Percentiles rank a stretch among this genome's conserved stretches.
These are phyloP conservation scores for Cadophora gregata DNA, from an alignment of 2,329 filamentous ascomycete genomes.

Conservation along the genomic window DNA sequence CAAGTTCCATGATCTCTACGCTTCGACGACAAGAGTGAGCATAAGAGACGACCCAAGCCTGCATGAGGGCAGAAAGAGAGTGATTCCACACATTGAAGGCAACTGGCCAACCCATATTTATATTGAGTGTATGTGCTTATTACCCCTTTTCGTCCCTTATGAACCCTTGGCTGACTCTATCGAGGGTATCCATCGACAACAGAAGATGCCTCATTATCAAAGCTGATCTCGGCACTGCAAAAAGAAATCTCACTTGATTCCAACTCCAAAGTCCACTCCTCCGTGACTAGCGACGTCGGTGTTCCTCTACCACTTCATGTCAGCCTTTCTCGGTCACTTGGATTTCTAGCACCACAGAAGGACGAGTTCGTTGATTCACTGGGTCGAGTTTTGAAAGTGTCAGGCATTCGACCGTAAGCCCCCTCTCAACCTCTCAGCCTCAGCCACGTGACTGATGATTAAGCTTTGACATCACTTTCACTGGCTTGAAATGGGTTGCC, in stretches of 20 bases:
- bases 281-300: slow-evolving; percentile 79
- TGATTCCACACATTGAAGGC: slow-evolving; percentile 82
- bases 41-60: slow-evolving; percentile 81
- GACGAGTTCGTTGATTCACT: slow-evolving; percentile 68
- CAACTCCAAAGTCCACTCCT: slow-evolving; percentile 60
- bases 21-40: slow-evolving; percentile 77
- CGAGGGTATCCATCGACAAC: slow-evolving; percentile 60
- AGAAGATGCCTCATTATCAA: slow-evolving; percentile 55
- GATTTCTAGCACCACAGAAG: slow-evolving; percentile 75
- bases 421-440: background rate
- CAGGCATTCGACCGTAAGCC: slow-evolving; percentile 53
- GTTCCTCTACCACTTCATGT: slow-evolving; percentile 85
- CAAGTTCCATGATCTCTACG: slow-evolving; percentile 88
- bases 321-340: slow-evolving; percentile 83
- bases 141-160: background rate
- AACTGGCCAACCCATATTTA: slow-evolving; percentile 95
- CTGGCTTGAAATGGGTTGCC: slow-evolving; percentile 65
- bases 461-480: slow-evolving; percentile 43
- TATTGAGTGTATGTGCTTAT: slow-evolving; percentile 76
- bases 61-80: slow-evolving; percentile 83
- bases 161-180: slow-evolving; percentile 35
- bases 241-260: slow-evolving; percentile 23
- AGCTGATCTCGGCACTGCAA: slow-evolving; percentile 50
- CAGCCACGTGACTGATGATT: slow-evolving; percentile 30
- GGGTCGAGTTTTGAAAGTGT: slow-evolving; percentile 49